phyloP scores from a whole-genome alignment of 1,284 basidiomycete species.

The Marasmius fiardii region DNA sequence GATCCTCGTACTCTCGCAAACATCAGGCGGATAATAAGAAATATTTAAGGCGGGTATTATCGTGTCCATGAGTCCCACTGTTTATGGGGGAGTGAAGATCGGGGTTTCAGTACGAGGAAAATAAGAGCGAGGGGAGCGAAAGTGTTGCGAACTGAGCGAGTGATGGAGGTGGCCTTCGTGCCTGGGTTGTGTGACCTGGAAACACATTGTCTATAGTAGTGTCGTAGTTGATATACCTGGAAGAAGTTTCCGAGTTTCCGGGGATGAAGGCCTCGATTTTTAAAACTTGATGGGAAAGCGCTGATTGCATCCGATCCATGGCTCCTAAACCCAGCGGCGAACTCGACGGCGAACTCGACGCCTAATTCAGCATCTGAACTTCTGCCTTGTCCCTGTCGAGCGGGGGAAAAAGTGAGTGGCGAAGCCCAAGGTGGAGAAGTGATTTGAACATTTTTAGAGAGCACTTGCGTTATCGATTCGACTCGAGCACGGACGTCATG shows the following conservation, averaged over 20 bases:
- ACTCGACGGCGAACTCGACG: too few relatives aligned
- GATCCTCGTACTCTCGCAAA: background rate
- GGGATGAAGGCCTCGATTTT: background rate
- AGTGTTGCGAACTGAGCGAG: too few relatives aligned
- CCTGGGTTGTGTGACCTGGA: background rate
- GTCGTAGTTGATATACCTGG: background rate
- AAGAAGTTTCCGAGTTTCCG: background rate
- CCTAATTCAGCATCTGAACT: too few relatives aligned
- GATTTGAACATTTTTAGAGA: background rate
- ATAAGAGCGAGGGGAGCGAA: background rate
- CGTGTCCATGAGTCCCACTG: background rate
- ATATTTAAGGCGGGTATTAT: background rate
- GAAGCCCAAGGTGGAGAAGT: too few relatives aligned
- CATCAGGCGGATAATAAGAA: background rate
- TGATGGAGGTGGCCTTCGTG: background rate
- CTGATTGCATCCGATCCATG: background rate
- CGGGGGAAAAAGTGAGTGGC: too few relatives aligned
- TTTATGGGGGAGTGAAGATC: background rate
- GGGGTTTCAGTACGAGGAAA: background rate
- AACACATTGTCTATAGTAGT: background rate
- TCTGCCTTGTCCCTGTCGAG: too few relatives aligned
- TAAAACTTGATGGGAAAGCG: background rate
- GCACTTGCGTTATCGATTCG: background rate
- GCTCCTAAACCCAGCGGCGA: background rate
- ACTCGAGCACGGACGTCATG: background rate